Evolutionary conservation across 2,329 filamentous ascomycete genomes (phyloP).

Genomic region (Sporothrix luriei): DNA sequence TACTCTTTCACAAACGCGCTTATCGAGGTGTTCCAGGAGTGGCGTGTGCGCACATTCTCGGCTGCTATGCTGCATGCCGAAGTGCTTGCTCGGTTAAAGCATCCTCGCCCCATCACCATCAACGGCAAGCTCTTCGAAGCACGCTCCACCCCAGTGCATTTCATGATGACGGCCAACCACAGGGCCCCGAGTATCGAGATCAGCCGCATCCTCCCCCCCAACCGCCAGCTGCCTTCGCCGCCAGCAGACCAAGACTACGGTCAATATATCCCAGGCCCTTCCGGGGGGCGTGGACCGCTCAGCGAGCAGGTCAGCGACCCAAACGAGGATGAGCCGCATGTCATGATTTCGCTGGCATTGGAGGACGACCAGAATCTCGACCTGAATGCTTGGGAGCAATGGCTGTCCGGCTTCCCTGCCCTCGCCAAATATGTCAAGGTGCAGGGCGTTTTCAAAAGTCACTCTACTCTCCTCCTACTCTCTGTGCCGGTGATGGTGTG

Average conservation of each 20-base stretch:
- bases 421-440: slow-evolving; percentile 63
- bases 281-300: slow-evolving; percentile 34
- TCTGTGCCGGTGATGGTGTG: slow-evolving; percentile 63
- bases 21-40: slow-evolving; percentile 62
- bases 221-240: slow-evolving; percentile 46
- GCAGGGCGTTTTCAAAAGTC: slow-evolving; percentile 63
- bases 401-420: slow-evolving; percentile 59
- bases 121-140: slow-evolving; percentile 62
- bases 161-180: slow-evolving; percentile 65
- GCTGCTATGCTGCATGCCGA: slow-evolving; percentile 65
- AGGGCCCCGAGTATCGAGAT: slow-evolving; percentile 62
- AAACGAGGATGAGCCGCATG: slow-evolving; percentile 60
- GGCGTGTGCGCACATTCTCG: slow-evolving; percentile 58
- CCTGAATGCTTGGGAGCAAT: slow-evolving; percentile 61
- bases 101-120: slow-evolving; percentile 59
- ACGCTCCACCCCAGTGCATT: slow-evolving; percentile 62
- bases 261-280: slow-evolving; percentile 31
- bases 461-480: slow-evolving; percentile 60
- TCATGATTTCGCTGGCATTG: slow-evolving; percentile 62
- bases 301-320: slow-evolving; percentile 46
- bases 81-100: slow-evolving; percentile 61
- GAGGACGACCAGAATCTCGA: slow-evolving; percentile 61
- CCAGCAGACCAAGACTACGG: slow-evolving; percentile 39
- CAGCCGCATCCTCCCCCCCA: slow-evolving; percentile 45
- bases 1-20: slow-evolving; percentile 63